Evolutionary conservation across 306 rosid species (phyloP), one percentile per base, ranked within the genome.

Genomic region (Vigna angularis): DNA sequence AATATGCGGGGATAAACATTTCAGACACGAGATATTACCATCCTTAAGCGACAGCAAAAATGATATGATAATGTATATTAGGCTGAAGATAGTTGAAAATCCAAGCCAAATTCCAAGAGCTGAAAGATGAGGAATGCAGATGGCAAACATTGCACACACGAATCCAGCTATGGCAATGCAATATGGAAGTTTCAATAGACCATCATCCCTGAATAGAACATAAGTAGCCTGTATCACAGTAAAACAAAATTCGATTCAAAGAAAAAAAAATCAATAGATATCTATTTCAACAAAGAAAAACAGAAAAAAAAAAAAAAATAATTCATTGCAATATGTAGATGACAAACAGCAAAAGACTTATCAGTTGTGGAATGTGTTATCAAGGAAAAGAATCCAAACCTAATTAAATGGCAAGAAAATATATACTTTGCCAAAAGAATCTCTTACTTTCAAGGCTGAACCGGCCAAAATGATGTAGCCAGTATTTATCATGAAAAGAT

Each of bases 401-500:
- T 67, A 50, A 66, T 68, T 12, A 47, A 57, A 70, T 32, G 64
- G 15, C 17, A n/a, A 12, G 47, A 24, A 51, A 47, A 65, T 1
- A 40, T 38, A 51, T 44, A 72, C 30, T 44, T 56, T 50, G 57
- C 49, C 61, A 20, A 28, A 18, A 24, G 12, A 51, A 3, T 72
- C 72, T 64, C 81, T 78, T 72, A 95, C 99, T 92, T 95, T 95
- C 73, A 95, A 86, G 77, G 97, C 99, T 36, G 89, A 89, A 67
- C 99, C 99, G 8, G 98, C 99, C 80, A 95, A 84, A 85, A 95
- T 95, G 83, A 95, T 85, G 64, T 0, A 95, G 50, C 97, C 99
- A 6, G 96, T 93, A 72, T 95, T 95, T 42, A 95, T 91, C 98
- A 95, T 93, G 82, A 95, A 95, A 78, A 95, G 98, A 86, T 95